A percentile compares a stretch with the other conserved stretches of the same genome.
Conservation (phyloP, 495 filamentous ascomycete genomes). For the Aspergillus sclerotiicarbonarius region DNA sequence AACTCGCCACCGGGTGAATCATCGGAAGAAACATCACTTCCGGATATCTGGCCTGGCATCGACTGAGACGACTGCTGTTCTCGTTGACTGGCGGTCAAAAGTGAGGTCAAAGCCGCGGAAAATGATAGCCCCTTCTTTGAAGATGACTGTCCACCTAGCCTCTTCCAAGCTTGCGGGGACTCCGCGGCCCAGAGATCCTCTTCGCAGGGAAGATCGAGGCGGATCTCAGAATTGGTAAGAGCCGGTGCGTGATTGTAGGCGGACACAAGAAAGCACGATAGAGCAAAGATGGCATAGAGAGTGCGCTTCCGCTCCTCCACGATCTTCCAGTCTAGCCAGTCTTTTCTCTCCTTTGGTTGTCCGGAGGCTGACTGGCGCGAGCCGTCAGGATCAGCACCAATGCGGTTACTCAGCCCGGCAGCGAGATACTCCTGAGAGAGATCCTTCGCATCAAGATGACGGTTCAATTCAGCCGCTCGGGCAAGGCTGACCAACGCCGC, state of each 20-base stretch:
- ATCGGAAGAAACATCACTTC: slow-evolving; percentile 18
- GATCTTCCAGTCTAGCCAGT: slow-evolving; percentile 87
- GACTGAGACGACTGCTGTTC: slow-evolving; percentile 53
- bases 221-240: slow-evolving; percentile 91
- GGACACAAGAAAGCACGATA: slow-evolving; percentile 87
- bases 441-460: slow-evolving; percentile 42
- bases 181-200: slow-evolving; percentile 90
- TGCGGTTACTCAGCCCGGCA: slow-evolving; percentile 13
- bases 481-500: slow-evolving; percentile 88
- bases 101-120: slow-evolving; percentile 75
- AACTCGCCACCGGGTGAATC: slow-evolving; percentile 61
- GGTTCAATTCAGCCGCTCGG: slow-evolving; percentile 73
- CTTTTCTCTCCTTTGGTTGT: slow-evolving; percentile 67
- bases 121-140: slow-evolving; percentile 63
- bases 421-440: slow-evolving; percentile 40
- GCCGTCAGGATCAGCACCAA: slow-evolving; percentile 20
- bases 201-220: slow-evolving; percentile 87
- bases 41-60: slow-evolving; percentile 6
- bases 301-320: slow-evolving; percentile 93
- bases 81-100: slow-evolving; percentile 78
- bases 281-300: slow-evolving; percentile 83
- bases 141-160: slow-evolving; percentile 66
- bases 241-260: slow-evolving; percentile 90
- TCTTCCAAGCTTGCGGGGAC: slow-evolving; percentile 71
- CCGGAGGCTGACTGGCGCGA: slow-evolving; percentile 35